Conservation (phyloP, 2,329 filamentous ascomycete species). For the Blumeria hordei region DNA sequence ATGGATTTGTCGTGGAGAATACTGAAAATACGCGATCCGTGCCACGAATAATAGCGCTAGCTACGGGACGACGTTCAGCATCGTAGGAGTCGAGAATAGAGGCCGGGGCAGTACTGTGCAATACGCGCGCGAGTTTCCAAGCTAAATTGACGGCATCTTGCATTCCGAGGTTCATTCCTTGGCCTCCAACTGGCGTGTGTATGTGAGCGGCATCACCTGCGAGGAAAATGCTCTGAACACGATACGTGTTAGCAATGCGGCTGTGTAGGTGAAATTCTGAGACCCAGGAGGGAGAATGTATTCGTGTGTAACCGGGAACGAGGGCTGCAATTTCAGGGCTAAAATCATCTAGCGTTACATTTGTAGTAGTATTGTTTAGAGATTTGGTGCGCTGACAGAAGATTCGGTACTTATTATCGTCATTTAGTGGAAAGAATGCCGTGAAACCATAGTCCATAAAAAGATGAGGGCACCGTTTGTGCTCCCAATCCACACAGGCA, state of each 20-base stretch:
- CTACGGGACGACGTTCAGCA: conserved; percentile 33
- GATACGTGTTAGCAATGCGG: conserved; percentile 19
- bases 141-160: conserved; percentile 37
- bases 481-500: conserved; percentile 13
- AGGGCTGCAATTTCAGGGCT: conserved; percentile 12
- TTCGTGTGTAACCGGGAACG: conserved; percentile 8
- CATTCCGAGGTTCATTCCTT: conserved; percentile 31
- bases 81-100: conserved; percentile 34
- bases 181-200: conserved; percentile 36
- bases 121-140: conserved; percentile 26
- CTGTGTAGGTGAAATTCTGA: conserved; percentile 23
- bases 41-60: conserved; percentile 8
- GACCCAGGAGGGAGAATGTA: conserved; percentile 18
- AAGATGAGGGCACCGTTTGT: conserved; percentile 5
- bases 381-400: conserved; percentile 6
- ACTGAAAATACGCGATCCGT: conserved; percentile 20
- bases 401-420: conserved; percentile 12
- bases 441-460: conserved; percentile 13
- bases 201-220: conserved; percentile 30
- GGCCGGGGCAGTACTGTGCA: conserved; percentile 23
- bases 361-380: conserved; percentile 5
- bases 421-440: conserved; percentile 16
- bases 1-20: conserved; percentile 16
- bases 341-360: conserved; percentile 14
- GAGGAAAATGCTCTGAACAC: conserved; percentile 24